Conservation (phyloP, 176 grass and related monocot species). For the Calamus simplicifolius region DNA sequence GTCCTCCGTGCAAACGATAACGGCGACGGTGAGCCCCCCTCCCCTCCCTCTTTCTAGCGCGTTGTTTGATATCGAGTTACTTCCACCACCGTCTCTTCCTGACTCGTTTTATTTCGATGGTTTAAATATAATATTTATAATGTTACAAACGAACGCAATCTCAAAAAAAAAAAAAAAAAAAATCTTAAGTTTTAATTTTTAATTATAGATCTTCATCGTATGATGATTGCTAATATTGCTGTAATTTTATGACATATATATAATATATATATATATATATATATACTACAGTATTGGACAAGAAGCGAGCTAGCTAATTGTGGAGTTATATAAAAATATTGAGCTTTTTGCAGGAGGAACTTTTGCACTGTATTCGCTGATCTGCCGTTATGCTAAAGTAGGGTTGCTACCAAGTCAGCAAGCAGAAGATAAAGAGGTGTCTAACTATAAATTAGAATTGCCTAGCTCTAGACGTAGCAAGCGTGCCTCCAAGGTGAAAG, state of each 20-base stretch:
- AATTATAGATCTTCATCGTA: too few relatives aligned
- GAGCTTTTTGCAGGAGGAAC: conserved; percentile 41
- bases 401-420: conserved; percentile 72
- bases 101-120: too few relatives aligned
- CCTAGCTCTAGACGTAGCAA: conserved; percentile 14
- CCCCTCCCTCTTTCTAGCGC: neutral
- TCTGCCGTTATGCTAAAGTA: conserved; percentile 56
- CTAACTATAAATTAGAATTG: conserved; percentile 43
- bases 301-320: neutral
- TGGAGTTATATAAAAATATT: neutral
- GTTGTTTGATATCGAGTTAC: neutral
- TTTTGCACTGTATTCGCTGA: conserved; percentile 79
- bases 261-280: too few relatives aligned
- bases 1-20: conserved; percentile 63
- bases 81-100: too few relatives aligned
- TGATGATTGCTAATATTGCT: too few relatives aligned
- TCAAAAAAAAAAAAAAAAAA: too few relatives aligned
- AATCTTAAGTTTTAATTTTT: too few relatives aligned
- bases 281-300: neutral
- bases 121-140: too few relatives aligned
- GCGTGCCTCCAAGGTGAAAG: conserved; percentile 46
- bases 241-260: too few relatives aligned
- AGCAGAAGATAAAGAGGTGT: conserved; percentile 60
- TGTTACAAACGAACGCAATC: too few relatives aligned
- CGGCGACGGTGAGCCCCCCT: conserved; percentile 34